These are phyloP conservation scores for Suillus weaverae DNA, from an alignment of 768 basidiomycete species.

Conservation along the genomic window DNA sequence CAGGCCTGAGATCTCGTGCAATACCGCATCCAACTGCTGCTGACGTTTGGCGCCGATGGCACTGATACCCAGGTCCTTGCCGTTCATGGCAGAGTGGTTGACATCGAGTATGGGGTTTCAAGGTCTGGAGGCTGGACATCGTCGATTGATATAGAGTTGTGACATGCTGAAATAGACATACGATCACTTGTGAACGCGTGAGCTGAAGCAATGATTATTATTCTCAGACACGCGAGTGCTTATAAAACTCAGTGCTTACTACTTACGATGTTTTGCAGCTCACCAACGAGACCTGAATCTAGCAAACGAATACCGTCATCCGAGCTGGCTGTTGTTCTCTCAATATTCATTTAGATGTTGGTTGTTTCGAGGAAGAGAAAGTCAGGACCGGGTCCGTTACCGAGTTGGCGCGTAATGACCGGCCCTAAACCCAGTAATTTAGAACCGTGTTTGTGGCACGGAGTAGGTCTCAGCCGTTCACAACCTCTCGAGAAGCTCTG, in stretches of 20 bases:
- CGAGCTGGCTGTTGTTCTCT: neutral
- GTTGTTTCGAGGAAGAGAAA: neutral
- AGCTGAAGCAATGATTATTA: neutral
- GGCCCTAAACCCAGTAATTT: constrained; percentile 3
- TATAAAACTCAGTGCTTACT: neutral
- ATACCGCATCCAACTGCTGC: constrained; percentile 18
- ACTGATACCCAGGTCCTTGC: constrained; percentile 1
- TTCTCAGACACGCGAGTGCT: neutral
- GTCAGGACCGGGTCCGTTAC: neutral
- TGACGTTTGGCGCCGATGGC: constrained; percentile 17
- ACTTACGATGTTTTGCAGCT: neutral
- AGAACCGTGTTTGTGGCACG: neutral
- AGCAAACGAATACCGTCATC: neutral
- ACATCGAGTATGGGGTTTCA: constrained; percentile 19
- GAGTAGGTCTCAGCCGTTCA: neutral
- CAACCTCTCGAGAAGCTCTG: neutral
- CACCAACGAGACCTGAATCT: neutral
- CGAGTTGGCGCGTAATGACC: neutral
- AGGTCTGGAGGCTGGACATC: constrained; percentile 14
- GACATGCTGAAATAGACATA: neutral
- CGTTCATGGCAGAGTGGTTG: neutral
- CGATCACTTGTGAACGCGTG: neutral
- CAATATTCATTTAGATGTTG: neutral
- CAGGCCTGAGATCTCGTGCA: constrained; percentile 13
- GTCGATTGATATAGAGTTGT: neutral